phyloP scores from a whole-genome alignment of 2,329 filamentous ascomycete species.

The Trichoderma oligosporum region DNA sequence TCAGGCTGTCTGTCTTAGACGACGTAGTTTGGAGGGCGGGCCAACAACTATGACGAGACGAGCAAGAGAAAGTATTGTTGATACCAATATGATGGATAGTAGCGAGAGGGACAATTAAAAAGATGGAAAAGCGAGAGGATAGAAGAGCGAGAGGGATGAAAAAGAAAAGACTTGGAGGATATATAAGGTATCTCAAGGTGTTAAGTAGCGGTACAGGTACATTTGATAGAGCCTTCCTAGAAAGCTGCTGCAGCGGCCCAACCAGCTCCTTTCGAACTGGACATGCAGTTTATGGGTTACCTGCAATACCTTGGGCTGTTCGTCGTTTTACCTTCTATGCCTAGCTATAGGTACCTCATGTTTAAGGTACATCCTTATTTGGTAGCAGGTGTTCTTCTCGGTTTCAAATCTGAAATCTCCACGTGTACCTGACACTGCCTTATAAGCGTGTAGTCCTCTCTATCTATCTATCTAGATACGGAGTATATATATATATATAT shows the following conservation, averaged over 20 bases:
- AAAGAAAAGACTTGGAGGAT: neutral
- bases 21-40: too few species aligned
- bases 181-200: neutral
- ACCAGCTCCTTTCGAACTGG: neutral
- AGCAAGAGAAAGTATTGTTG: neutral
- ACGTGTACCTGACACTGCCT: too few species aligned
- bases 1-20: neutral
- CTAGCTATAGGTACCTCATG: too few species aligned
- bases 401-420: too few species aligned
- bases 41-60: neutral
- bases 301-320: too few species aligned
- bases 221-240: neutral
- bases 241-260: constrained; percentile 13
- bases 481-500: too few species aligned
- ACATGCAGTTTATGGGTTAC: too few species aligned
- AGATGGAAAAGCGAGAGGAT: neutral
- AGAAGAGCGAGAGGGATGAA: neutral
- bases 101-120: neutral
- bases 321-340: too few species aligned
- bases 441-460: too few species aligned
- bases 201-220: neutral
- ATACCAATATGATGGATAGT: neutral
- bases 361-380: too few species aligned
- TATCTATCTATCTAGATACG: too few species aligned
- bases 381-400: too few species aligned